Evolutionary conservation across 2,329 filamentous ascomycete genomes (phyloP).

Genomic region (Lachnellula cervina): DNA sequence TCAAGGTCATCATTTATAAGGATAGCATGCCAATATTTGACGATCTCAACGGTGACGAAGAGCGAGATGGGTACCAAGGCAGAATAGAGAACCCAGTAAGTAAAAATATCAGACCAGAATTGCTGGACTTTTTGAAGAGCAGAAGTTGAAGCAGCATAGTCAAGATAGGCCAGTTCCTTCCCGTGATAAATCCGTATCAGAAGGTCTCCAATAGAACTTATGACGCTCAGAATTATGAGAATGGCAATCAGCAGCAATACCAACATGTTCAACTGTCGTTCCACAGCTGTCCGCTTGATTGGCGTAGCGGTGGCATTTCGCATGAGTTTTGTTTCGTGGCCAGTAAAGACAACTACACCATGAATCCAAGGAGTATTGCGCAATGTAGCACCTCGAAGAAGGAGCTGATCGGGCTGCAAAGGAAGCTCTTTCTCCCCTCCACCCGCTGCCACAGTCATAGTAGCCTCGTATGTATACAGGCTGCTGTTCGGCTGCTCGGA

Average conservation of each 20-base stretch:
- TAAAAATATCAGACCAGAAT: constrained; percentile 92
- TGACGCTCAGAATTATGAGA: constrained; percentile 75
- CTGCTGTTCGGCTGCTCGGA: constrained; percentile 98
- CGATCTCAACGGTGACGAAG: constrained; percentile 94
- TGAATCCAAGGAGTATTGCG: constrained; percentile 97
- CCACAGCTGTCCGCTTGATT: constrained; percentile 96
- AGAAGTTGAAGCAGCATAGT: constrained; percentile 56
- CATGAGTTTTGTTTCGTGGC: constrained; percentile 98
- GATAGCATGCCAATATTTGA: constrained; percentile 98
- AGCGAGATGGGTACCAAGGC: constrained; percentile 95
- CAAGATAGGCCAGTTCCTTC: constrained; percentile 65
- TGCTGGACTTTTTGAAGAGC: constrained; percentile 58
- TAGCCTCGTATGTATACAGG: constrained; percentile 96
- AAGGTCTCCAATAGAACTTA: constrained; percentile 88
- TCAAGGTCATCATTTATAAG: constrained; percentile 96
- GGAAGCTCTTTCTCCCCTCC: constrained; percentile 91
- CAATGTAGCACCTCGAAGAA: constrained; percentile 87
- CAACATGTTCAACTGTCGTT: constrained; percentile 87
- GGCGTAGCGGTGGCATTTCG: constrained; percentile 94
- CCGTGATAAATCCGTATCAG: constrained; percentile 65
- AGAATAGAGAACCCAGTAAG: constrained; percentile 97
- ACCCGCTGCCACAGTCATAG: constrained; percentile 82
- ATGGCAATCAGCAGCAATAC: constrained; percentile 87
- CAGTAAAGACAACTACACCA: constrained; percentile 92
- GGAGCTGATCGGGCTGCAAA: constrained; percentile 83